Percentiles rank a stretch among this genome's conserved stretches.
phyloP scores from a whole-genome alignment of 306 rosid genomes.

The Trifolium pratense region DNA sequence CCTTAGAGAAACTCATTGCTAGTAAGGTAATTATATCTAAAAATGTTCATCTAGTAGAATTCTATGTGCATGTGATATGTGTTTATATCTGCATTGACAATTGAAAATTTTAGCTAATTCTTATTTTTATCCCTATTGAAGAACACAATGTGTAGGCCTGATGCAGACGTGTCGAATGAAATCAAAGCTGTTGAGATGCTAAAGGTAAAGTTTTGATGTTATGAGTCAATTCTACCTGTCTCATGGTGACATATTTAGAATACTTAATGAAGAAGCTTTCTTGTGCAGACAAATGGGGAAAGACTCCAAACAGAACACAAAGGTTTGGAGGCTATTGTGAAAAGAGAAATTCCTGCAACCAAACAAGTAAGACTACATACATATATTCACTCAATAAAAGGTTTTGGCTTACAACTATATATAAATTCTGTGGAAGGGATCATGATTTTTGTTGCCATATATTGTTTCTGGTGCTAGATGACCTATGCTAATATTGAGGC shows the following conservation, averaged over 20 bases:
- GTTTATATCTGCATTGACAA: no score
- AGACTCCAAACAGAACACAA: constrained; percentile 14
- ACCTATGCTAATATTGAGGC: not conserved
- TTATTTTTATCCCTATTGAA: no score
- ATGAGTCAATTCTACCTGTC: no score
- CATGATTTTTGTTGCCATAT: not conserved
- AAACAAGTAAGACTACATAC: constrained; percentile 43
- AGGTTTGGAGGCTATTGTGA: constrained; percentile 40
- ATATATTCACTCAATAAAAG: constrained; percentile 10
- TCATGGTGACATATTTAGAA: not conserved
- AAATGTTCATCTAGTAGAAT: no score
- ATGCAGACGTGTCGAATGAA: no score
- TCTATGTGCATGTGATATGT: no score
- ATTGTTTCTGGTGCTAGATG: not conserved
- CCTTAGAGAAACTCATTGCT: no score
- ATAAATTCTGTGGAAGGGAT: not conserved
- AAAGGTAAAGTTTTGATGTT: no score
- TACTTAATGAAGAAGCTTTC: not conserved
- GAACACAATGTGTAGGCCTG: no score
- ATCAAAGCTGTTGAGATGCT: no score
- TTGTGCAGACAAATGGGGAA: constrained; percentile 40
- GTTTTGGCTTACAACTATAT: not conserved
- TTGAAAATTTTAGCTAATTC: no score
- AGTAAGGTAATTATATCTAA: no score
- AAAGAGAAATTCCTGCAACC: constrained; percentile 37